Conservation (phyloP, 148 eudicot genomes). For the Amaranthus cruentus region DNA sequence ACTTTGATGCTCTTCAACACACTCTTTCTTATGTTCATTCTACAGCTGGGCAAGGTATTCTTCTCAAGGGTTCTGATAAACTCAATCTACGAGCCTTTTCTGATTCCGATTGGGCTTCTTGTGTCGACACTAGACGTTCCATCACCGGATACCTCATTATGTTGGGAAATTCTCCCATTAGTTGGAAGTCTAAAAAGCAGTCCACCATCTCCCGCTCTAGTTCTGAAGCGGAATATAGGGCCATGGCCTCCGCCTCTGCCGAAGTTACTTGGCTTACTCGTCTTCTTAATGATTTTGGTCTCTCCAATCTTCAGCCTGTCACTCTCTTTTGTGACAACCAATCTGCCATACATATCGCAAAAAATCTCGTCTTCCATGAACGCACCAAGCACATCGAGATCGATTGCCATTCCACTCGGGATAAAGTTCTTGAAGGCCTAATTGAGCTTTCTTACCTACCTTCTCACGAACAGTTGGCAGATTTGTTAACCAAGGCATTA, state of each 20-base stretch:
- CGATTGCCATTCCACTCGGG: too few relatives aligned
- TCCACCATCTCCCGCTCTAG: neutral
- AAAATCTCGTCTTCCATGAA: too few relatives aligned
- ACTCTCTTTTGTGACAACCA: constrained; percentile 8
- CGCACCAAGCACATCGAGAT: too few relatives aligned
- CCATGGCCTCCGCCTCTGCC: neutral
- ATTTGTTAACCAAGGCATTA: too few relatives aligned
- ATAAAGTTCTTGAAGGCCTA: too few relatives aligned
- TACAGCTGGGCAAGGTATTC: neutral
- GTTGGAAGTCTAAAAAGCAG: neutral
- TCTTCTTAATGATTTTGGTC: neutral
- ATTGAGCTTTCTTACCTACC: too few relatives aligned
- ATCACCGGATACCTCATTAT: neutral
- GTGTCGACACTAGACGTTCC: neutral
- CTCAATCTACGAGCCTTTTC: neutral
- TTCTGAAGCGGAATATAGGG: neutral
- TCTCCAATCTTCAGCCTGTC: neutral
- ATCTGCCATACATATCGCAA: too few relatives aligned
- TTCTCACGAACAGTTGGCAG: too few relatives aligned
- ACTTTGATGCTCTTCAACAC: neutral
- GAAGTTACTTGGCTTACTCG: neutral
- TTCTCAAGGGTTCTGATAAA: neutral
- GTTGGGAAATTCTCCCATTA: neutral
- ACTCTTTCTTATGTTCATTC: neutral
- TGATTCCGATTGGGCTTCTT: neutral